Percentiles rank a stretch among this genome's conserved stretches.
Conservation (phyloP, 768 basidiomycete species). For the Austroboletus festivus region DNA sequence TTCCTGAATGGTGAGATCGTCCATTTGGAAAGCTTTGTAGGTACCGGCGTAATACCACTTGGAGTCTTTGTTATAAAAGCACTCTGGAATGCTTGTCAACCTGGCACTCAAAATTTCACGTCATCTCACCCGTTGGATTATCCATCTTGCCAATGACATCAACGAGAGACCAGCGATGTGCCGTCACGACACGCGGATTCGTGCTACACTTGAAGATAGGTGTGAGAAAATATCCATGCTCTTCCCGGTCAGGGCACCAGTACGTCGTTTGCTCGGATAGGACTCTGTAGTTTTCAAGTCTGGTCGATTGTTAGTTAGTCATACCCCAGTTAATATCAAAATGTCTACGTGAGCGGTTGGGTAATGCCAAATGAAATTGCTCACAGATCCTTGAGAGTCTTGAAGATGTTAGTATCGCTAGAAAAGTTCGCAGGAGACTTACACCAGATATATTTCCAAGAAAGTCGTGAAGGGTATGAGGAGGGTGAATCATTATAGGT, state of each 20-base stretch:
- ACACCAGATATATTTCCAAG: conserved; percentile 57
- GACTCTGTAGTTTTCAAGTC: conserved; percentile 64
- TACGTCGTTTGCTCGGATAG: conserved; percentile 64
- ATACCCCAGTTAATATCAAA: neutral
- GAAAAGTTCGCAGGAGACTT: conserved; percentile 22
- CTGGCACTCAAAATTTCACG: neutral
- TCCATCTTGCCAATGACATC: conserved; percentile 59
- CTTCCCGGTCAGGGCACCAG: conserved; percentile 82
- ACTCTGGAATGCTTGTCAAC: conserved; percentile 45
- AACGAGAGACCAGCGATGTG: conserved; percentile 69
- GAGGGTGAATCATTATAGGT: conserved; percentile 64
- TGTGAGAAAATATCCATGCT: conserved; percentile 74
- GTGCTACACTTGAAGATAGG: conserved; percentile 77
- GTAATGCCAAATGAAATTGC: conserved; percentile 19
- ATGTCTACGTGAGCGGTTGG: neutral
- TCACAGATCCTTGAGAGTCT: conserved; percentile 61
- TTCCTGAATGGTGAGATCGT: conserved; percentile 62
- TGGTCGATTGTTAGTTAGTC: conserved; percentile 25
- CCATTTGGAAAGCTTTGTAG: conserved; percentile 64
- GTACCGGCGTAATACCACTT: conserved; percentile 85
- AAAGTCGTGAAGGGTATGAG: conserved; percentile 69
- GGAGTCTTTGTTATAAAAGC: conserved; percentile 78
- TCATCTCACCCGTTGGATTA: conserved; percentile 55
- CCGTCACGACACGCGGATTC: conserved; percentile 71
- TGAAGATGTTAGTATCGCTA: conserved; percentile 10